Evolutionary conservation across 169 alveolate genomes (phyloP).

Genomic region (Amoebophrya sp.): DNA sequence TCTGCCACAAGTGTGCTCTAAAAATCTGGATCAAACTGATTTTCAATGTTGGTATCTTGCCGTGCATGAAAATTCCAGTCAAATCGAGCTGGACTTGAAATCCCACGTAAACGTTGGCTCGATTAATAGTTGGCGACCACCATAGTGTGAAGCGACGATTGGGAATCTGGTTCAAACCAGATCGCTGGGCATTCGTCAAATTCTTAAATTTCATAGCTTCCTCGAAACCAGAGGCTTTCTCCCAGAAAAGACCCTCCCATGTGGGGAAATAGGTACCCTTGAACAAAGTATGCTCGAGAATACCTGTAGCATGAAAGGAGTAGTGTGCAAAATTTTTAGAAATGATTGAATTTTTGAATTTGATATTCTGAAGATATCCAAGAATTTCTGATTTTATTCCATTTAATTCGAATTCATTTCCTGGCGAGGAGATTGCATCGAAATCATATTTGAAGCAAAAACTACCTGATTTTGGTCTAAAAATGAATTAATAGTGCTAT

Average conservation of each 20-base stretch:
- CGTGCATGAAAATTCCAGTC: slow-evolving; percentile 99
- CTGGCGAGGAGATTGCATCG: no score
- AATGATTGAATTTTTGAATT: not conserved
- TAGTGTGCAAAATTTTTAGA: not conserved
- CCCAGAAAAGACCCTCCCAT: slow-evolving; percentile 99
- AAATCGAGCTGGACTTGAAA: slow-evolving; percentile 99
- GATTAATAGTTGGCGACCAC: slow-evolving; percentile 99
- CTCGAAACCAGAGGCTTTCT: slow-evolving; percentile 96
- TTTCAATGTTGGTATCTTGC: slow-evolving; percentile 99
- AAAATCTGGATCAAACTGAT: slow-evolving; percentile 97
- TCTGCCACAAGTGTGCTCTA: slow-evolving; percentile 99
- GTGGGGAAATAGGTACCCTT: slow-evolving; percentile 99
- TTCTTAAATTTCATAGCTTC: slow-evolving; percentile 98
- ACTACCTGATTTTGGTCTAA: no score
- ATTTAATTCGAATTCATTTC: not conserved
- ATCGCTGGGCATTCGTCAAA: slow-evolving; percentile 99
- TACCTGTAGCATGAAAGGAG: slow-evolving; percentile 49
- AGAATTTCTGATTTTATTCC: not conserved
- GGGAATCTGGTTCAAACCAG: slow-evolving; percentile 99
- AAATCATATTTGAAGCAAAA: no score
- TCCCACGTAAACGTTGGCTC: slow-evolving; percentile 99
- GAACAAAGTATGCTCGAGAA: slow-evolving; percentile 98
- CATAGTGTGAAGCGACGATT: slow-evolving; percentile 99
- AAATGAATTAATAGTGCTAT: no score
- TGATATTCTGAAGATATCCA: not conserved